Conservation (phyloP, 352 stramenopile species). For the Pythium scleroteichum region DNA sequence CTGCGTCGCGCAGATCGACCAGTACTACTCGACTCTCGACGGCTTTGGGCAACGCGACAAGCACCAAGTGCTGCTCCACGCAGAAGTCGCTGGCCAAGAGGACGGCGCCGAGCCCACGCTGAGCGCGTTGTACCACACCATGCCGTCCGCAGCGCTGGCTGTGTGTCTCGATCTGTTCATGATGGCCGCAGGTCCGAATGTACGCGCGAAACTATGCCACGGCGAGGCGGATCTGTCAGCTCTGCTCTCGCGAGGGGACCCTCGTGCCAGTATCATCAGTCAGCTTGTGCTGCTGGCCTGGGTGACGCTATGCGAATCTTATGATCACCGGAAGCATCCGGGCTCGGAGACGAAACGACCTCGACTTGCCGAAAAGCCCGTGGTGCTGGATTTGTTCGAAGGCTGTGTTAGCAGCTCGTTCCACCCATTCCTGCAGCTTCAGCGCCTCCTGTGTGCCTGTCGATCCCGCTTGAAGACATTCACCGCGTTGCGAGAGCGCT, state of each 20-base stretch:
- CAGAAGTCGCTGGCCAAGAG: conserved; percentile 23
- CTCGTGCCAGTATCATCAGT: conserved; percentile 1
- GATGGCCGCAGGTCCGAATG: conserved; percentile 62
- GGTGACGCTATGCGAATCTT: conserved; percentile 14
- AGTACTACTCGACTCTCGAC: conserved; percentile 81
- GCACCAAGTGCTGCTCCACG: conserved; percentile 70
- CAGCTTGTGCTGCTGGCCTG: conserved; percentile 42
- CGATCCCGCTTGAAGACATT: conserved; percentile 27
- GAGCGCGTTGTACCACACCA: conserved; percentile 53
- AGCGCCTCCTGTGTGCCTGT: conserved; percentile 24
- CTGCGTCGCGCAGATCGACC: conserved; percentile 51
- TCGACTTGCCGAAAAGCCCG: neutral
- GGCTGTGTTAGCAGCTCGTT: conserved; percentile 38
- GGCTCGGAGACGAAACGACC: neutral
- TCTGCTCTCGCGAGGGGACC: conserved; percentile 15
- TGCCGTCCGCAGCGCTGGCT: conserved; percentile 41
- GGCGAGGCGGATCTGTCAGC: conserved; percentile 51
- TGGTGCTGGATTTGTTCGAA: conserved; percentile 8
- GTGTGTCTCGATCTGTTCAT: conserved; percentile 77
- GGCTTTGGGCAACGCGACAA: conserved; percentile 77
- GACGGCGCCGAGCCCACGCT: neutral
- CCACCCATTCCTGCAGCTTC: conserved; percentile 58
- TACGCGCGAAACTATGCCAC: conserved; percentile 74
- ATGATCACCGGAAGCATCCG: neutral
- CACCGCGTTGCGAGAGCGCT: conserved; percentile 25